Conservation (phyloP, 1,139 yeast species). For the Pichia sp. region DNA sequence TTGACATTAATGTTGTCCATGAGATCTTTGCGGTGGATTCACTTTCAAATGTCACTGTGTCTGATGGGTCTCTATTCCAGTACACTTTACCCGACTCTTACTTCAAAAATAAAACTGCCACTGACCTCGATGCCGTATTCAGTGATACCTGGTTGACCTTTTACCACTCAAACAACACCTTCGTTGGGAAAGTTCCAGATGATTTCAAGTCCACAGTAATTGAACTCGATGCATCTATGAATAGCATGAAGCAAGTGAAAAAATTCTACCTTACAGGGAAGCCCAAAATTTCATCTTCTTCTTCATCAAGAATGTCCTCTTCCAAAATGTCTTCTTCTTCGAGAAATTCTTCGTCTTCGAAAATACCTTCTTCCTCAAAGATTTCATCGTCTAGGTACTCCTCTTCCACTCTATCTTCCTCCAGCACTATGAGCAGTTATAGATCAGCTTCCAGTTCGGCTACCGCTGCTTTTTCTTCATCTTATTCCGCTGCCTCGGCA, state of each 20-base stretch:
- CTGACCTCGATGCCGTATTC: conserved; percentile 46
- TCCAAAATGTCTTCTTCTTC: conserved; percentile 14
- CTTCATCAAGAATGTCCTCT: conserved; percentile 21
- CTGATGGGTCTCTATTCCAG: conserved; percentile 54
- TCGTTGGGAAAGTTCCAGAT: conserved; percentile 64
- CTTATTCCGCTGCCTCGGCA: conserved; percentile 20
- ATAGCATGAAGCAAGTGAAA: conserved; percentile 40
- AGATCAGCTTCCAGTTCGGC: conserved; percentile 11
- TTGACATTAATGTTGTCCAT: conserved; percentile 45
- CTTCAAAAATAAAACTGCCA: conserved; percentile 51
- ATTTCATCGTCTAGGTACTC: conserved; percentile 16
- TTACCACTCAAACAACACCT: conserved; percentile 55
- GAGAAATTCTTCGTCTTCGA: conserved; percentile 20
- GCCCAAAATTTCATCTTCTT: conserved; percentile 18
- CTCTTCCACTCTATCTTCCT: conserved; percentile 19
- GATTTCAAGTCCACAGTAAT: conserved; percentile 49
- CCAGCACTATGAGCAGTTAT: neutral
- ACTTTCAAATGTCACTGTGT: conserved; percentile 61
- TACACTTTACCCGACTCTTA: conserved; percentile 49
- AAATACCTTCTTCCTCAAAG: conserved; percentile 4
- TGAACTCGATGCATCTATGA: conserved; percentile 47
- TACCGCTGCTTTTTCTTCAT: conserved; percentile 3
- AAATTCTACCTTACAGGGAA: conserved; percentile 45
- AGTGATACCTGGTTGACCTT: conserved; percentile 62
- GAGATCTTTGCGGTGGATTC: conserved; percentile 51